phyloP scores from a whole-genome alignment of 2,329 filamentous ascomycete genomes.

The Colletotrichum graminicola region DNA sequence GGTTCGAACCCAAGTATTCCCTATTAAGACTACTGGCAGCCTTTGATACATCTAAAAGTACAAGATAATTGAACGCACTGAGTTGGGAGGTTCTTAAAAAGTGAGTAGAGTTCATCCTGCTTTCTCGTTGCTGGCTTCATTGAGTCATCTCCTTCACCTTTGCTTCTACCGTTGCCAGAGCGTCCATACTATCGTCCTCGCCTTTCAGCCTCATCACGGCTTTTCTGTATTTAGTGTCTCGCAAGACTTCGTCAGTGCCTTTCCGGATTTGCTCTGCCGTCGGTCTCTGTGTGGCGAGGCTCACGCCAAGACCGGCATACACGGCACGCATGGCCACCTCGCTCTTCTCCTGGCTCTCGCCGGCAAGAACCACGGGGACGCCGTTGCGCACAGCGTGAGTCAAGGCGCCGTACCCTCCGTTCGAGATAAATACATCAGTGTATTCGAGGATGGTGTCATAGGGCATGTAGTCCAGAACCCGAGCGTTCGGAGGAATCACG shows the following conservation, averaged over 20 bases:
- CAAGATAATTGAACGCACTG: background rate
- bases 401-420: slow-evolving; percentile 63
- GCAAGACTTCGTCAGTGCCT: slow-evolving; percentile 16
- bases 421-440: slow-evolving; percentile 61
- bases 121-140: background rate
- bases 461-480: slow-evolving; percentile 61
- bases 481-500: slow-evolving; percentile 54
- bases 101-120: accelerated
- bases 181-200: slow-evolving; percentile 20
- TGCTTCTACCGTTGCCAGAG: slow-evolving; percentile 15
- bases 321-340: slow-evolving; percentile 57
- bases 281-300: slow-evolving; percentile 54
- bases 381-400: slow-evolving; percentile 59
- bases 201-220: slow-evolving; percentile 27
- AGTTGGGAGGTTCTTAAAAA: background rate
- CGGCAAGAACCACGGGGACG: slow-evolving; percentile 61
- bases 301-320: slow-evolving; percentile 59
- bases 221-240: slow-evolving; percentile 32
- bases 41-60: background rate
- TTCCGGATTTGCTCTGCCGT: slow-evolving; percentile 39
- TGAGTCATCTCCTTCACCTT: slow-evolving; percentile 19
- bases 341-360: slow-evolving; percentile 56
- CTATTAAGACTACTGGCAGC: background rate
- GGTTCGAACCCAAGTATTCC: background rate
- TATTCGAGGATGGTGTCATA: slow-evolving; percentile 61